Evolutionary conservation across 129 eudicot genomes (phyloP).

Genomic region (Erigeron canadensis): DNA sequence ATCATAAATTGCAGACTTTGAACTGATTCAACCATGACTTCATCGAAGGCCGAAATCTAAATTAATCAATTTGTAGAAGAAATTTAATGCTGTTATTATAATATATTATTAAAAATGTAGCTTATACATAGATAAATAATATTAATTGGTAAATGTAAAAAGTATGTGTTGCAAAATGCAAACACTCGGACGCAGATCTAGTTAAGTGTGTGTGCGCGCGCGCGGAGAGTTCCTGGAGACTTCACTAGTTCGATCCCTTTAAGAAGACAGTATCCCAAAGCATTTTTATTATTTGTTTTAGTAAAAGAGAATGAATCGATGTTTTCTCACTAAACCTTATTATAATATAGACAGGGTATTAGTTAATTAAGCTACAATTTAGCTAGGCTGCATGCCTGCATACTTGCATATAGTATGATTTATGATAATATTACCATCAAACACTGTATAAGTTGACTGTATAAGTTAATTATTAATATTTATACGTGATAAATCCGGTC

Average conservation of each 20-base stretch:
- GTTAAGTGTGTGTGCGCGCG: conserved; percentile 1
- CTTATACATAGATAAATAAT: not conserved
- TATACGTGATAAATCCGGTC: too few relatives aligned
- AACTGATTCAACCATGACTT: not conserved
- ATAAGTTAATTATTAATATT: too few relatives aligned
- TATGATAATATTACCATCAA: too few relatives aligned
- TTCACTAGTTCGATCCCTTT: conserved; percentile 21
- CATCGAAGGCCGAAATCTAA: not conserved
- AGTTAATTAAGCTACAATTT: too few relatives aligned
- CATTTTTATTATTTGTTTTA: not conserved
- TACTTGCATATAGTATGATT: too few relatives aligned
- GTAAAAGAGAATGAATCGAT: too few relatives aligned
- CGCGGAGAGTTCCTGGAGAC: conserved; percentile 20
- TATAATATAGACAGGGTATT: too few relatives aligned
- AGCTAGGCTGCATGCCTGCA: too few relatives aligned
- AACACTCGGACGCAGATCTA: conserved; percentile 7
- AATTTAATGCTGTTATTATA: not conserved
- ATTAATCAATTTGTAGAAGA: not conserved
- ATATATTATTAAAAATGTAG: too few relatives aligned
- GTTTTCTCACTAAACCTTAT: too few relatives aligned
- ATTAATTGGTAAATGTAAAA: not conserved
- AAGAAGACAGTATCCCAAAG: conserved; percentile 19
- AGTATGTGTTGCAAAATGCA: not conserved
- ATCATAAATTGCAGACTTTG: not conserved
- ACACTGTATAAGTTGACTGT: too few relatives aligned